A percentile compares a stretch with the other conserved stretches of the same genome.
Conservation (phyloP, 192 early-diverging fungal species). For the Coemansia pectinata region DNA sequence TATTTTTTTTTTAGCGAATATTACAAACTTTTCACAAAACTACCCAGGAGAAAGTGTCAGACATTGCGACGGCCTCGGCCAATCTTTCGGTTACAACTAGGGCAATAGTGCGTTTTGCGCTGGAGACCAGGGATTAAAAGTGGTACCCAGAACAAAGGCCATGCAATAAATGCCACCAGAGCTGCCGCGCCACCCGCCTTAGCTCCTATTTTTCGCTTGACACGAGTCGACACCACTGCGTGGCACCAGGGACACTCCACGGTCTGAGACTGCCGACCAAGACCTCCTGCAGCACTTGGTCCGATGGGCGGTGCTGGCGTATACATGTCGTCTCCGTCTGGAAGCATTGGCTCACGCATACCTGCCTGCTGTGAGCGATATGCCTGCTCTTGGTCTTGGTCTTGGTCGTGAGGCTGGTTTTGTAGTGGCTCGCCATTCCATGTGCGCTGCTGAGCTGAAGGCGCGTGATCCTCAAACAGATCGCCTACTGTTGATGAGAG, state of each 20-base stretch:
- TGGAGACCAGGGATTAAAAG: slow-evolving; percentile 41
- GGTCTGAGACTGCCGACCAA: slow-evolving; percentile 33
- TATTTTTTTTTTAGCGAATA: neutral
- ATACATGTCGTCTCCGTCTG: slow-evolving; percentile 31
- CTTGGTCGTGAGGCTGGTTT: neutral
- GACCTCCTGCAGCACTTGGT: slow-evolving; percentile 28
- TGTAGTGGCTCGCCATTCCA: slow-evolving; percentile 9
- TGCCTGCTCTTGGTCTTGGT: neutral
- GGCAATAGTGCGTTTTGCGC: slow-evolving; percentile 53
- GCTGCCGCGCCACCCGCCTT: slow-evolving; percentile 44
- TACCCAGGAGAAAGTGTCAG: neutral
- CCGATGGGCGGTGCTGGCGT: slow-evolving; percentile 26
- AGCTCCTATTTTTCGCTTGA: slow-evolving; percentile 32
- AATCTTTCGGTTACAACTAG: slow-evolving; percentile 46
- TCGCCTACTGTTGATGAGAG: slow-evolving; percentile 8
- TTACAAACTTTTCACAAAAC: neutral
- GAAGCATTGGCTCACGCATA: slow-evolving; percentile 34
- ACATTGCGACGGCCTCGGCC: slow-evolving; percentile 35
- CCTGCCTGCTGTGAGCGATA: slow-evolving; percentile 2
- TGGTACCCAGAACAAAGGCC: slow-evolving; percentile 57
- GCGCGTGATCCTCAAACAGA: slow-evolving; percentile 15
- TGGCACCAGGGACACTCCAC: slow-evolving; percentile 58
- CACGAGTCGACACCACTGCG: slow-evolving; percentile 20
- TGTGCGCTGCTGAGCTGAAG: slow-evolving; percentile 3
- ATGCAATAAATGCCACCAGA: slow-evolving; percentile 33